Evolutionary conservation across 768 basidiomycete genomes (phyloP).

Genomic region (Naganishia onofrii): DNA sequence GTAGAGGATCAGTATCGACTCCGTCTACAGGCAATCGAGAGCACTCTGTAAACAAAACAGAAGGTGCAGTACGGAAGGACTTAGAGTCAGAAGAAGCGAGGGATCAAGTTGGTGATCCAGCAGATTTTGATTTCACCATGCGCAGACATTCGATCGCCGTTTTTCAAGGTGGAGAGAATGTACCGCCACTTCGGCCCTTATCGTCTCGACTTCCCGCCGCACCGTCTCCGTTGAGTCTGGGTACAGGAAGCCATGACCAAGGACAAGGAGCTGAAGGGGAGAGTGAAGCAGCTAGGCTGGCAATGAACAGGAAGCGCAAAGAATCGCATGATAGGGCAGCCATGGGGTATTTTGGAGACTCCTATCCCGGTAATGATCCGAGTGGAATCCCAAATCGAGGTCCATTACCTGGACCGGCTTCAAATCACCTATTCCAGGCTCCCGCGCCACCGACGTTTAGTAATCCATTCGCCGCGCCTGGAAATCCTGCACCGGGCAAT

Average conservation of each 20-base stretch:
- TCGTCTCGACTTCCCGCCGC: slow-evolving; percentile 14
- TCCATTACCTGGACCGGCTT: background rate
- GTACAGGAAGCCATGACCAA: background rate
- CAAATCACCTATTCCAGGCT: slow-evolving; percentile 17
- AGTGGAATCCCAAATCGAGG: background rate
- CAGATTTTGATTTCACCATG: slow-evolving; percentile 67
- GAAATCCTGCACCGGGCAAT: slow-evolving; percentile 3
- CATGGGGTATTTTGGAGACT: slow-evolving; percentile 25
- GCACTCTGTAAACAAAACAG: background rate
- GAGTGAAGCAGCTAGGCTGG: background rate
- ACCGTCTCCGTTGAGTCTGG: slow-evolving; percentile 21
- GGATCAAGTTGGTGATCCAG: slow-evolving; percentile 46
- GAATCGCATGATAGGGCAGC: slow-evolving; percentile 26
- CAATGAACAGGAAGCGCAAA: slow-evolving; percentile 26
- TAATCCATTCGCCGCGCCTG: slow-evolving; percentile 10
- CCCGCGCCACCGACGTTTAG: slow-evolving; percentile 20
- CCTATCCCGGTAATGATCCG: background rate
- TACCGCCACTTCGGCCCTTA: slow-evolving; percentile 1
- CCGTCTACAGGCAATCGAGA: background rate
- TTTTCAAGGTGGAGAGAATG: slow-evolving; percentile 17
- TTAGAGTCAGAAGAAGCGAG: slow-evolving; percentile 28
- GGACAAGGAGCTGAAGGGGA: slow-evolving; percentile 1
- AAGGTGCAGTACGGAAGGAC: slow-evolving; percentile 7
- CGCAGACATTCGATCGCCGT: slow-evolving; percentile 68
- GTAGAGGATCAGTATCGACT: slow-evolving; percentile 3